These are phyloP conservation scores for Priceomyces haplophilus DNA, from an alignment of 805 yeast genomes.

Conservation along the genomic window DNA sequence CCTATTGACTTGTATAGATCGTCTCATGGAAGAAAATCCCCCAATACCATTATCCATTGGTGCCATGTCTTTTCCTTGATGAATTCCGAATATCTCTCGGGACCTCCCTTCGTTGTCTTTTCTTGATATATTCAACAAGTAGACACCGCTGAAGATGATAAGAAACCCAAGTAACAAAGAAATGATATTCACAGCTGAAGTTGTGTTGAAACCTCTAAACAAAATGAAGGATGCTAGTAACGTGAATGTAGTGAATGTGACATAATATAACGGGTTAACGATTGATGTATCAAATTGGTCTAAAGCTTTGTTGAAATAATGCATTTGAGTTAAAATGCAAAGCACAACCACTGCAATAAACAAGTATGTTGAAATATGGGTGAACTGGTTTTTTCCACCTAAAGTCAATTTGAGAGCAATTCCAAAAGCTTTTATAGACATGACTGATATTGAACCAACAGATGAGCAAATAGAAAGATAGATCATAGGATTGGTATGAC, in stretches of 20 bases:
- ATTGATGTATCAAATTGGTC: constrained; percentile 92
- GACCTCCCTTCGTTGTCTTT: constrained; percentile 53
- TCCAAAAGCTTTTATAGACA: constrained; percentile 91
- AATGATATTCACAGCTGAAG: constrained; percentile 73
- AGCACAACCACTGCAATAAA: constrained; percentile 74
- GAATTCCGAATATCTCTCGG: constrained; percentile 58
- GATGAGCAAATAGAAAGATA: constrained; percentile 86
- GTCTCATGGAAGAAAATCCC: constrained; percentile 65
- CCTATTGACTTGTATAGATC: constrained; percentile 68
- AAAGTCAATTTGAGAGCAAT: constrained; percentile 84
- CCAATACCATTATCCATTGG: constrained; percentile 85
- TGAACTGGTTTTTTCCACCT: constrained; percentile 82
- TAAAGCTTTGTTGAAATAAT: constrained; percentile 87
- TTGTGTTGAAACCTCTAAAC: constrained; percentile 83
- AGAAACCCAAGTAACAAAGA: constrained; percentile 82
- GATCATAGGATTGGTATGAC: constrained; percentile 79
- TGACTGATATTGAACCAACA: constrained; percentile 87
- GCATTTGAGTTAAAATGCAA: constrained; percentile 89
- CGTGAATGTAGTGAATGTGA: constrained; percentile 86
- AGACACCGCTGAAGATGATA: constrained; percentile 85
- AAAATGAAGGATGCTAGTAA: constrained; percentile 80
- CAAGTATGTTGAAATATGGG: constrained; percentile 78
- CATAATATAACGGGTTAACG: constrained; percentile 88
- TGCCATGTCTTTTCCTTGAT: constrained; percentile 48
- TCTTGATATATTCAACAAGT: constrained; percentile 73